These are phyloP conservation scores for Colletotrichum brevisporum DNA, from an alignment of 2,329 filamentous ascomycete species.

Conservation along the genomic window DNA sequence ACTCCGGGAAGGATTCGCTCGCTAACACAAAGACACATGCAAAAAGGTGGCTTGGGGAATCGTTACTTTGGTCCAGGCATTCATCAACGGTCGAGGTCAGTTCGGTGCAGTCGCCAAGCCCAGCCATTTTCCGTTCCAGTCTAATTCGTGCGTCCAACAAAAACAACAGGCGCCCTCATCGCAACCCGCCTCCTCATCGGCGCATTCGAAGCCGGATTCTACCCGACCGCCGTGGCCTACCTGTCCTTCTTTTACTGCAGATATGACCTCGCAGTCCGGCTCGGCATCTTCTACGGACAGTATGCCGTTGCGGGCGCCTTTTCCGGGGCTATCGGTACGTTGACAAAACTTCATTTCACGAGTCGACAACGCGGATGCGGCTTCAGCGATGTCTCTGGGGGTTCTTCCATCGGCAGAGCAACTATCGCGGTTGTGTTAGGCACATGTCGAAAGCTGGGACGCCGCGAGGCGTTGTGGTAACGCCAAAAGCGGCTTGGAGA, in stretches of 20 bases:
- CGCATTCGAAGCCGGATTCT: constrained; percentile 64
- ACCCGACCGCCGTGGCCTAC: constrained; percentile 71
- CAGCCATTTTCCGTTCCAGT: not conserved
- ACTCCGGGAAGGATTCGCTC: no score
- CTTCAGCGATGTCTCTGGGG: not conserved
- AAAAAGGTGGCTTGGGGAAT: constrained; percentile 47
- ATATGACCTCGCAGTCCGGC: constrained; percentile 67
- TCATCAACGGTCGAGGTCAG: constrained; percentile 46
- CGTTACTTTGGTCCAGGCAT: constrained; percentile 48
- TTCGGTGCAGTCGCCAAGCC: constrained; percentile 3
- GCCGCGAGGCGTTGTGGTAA: no score
- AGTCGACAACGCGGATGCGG: not conserved
- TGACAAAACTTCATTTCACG: not conserved
- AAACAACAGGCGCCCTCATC: constrained; percentile 42
- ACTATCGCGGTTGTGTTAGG: not conserved
- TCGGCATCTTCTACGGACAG: constrained; percentile 71
- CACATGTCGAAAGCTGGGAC: not conserved
- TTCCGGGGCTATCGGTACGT: constrained; percentile 62
- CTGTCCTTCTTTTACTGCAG: constrained; percentile 71
- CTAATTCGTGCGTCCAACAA: constrained; percentile 8
- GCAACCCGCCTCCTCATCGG: constrained; percentile 45
- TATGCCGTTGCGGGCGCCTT: constrained; percentile 69
- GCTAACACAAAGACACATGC: constrained; percentile 47
- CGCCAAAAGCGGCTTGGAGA: not conserved
- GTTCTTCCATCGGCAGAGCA: no score